Evolutionary conservation across 257 asterid genomes (phyloP).

Genomic region (Eucommia ulmoides): DNA sequence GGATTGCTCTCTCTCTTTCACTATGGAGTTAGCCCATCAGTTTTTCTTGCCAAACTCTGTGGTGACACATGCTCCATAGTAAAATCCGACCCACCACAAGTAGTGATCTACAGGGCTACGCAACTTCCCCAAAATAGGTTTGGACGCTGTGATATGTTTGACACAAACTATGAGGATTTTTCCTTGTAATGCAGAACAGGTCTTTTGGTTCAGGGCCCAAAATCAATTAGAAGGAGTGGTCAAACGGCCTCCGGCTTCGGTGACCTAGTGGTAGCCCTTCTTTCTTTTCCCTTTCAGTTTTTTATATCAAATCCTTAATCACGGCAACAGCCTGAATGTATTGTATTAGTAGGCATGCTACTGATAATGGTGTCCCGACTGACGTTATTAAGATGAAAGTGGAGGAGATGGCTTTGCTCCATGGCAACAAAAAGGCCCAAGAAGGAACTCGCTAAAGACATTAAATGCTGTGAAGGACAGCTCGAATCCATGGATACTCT

Average conservation of each 20-base stretch:
- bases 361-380: slow-evolving; percentile 26
- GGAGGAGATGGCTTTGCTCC: slow-evolving; percentile 17
- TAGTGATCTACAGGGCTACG: slow-evolving; percentile 20
- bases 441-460: too few species aligned
- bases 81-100: slow-evolving; percentile 16
- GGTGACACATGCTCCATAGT: slow-evolving; percentile 32
- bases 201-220: slow-evolving; percentile 13
- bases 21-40: slow-evolving; percentile 11
- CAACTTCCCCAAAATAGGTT: too few species aligned
- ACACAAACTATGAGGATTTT: slow-evolving; percentile 32
- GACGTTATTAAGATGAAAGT: slow-evolving; percentile 27
- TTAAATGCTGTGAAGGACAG: too few species aligned
- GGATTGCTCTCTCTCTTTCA: slow-evolving; percentile 20
- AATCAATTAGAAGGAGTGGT: slow-evolving; percentile 24
- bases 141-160: slow-evolving; percentile 14
- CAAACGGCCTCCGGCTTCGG: slow-evolving; percentile 17
- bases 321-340: slow-evolving; percentile 14
- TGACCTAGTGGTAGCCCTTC: slow-evolving; percentile 23
- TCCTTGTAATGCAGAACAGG: slow-evolving; percentile 35
- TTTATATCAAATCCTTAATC: slow-evolving; percentile 18
- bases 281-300: slow-evolving; percentile 16
- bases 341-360: slow-evolving; percentile 19
- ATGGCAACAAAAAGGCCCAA: slow-evolving; percentile 1
- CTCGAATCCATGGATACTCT: too few species aligned
- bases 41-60: slow-evolving; percentile 19